Evolutionary conservation across 768 basidiomycete species (phyloP).

Genomic region (Panaeolus cyanescens): DNA sequence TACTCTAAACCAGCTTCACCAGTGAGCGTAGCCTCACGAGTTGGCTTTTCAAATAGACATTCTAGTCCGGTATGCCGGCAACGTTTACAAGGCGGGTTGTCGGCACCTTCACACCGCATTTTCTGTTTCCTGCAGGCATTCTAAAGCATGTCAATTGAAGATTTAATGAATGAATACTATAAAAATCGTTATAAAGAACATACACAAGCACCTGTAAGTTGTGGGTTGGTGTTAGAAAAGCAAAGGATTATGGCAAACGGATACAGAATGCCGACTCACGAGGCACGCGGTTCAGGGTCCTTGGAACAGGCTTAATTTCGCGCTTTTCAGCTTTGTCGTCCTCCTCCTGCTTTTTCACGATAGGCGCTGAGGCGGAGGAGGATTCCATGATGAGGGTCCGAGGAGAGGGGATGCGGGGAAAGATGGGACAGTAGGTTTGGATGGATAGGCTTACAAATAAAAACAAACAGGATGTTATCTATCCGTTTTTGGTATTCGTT

Average conservation of each 20-base stretch:
- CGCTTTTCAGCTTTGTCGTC: slow-evolving; percentile 59
- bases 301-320: slow-evolving; percentile 71
- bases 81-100: slow-evolving; percentile 94
- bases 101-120: slow-evolving; percentile 96
- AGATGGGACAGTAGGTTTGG: slow-evolving; percentile 25
- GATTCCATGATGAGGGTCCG: slow-evolving; percentile 36
- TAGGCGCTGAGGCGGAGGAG: slow-evolving; percentile 24
- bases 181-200: slow-evolving; percentile 24
- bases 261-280: slow-evolving; percentile 52
- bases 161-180: slow-evolving; percentile 8
- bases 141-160: slow-evolving; percentile 40
- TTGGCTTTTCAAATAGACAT: slow-evolving; percentile 95
- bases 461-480: slow-evolving; percentile 21
- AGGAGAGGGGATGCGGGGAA: slow-evolving; percentile 31
- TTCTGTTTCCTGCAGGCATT: slow-evolving; percentile 97
- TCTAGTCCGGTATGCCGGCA: slow-evolving; percentile 89
- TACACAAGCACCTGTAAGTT: slow-evolving; percentile 74
- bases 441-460: slow-evolving; percentile 16
- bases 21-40: slow-evolving; percentile 81
- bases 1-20: slow-evolving; percentile 91
- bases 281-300: slow-evolving; percentile 85
- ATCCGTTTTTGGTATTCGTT: slow-evolving; percentile 8
- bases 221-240: slow-evolving; percentile 6
- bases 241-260: slow-evolving; percentile 16
- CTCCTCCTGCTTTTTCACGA: slow-evolving; percentile 66